phyloP scores from a whole-genome alignment of 176 grass and related monocot genomes.

The Aegilops tauschii region DNA sequence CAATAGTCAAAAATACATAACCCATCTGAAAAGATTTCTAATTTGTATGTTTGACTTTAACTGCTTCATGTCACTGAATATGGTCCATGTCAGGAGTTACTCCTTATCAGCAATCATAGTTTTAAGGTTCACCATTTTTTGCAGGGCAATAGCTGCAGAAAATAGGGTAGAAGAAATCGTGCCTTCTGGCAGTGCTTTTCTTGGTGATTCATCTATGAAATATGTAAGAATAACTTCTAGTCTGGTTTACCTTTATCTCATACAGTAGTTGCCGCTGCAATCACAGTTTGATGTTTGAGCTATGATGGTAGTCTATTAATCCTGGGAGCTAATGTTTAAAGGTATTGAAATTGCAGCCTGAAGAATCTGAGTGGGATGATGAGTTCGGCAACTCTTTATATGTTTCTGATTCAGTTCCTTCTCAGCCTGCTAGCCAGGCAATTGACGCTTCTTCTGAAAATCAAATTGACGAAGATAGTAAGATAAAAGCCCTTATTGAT shows the following conservation, averaged over 20 bases:
- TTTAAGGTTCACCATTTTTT: slow-evolving; percentile 31
- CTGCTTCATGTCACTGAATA: slow-evolving; percentile 17
- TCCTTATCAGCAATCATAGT: background rate
- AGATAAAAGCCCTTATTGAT: slow-evolving; percentile 90
- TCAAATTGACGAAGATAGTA: slow-evolving; percentile 93
- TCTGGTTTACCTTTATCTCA: background rate
- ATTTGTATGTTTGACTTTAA: slow-evolving; percentile 27
- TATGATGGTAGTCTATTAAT: background rate
- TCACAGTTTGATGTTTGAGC: slow-evolving; percentile 22
- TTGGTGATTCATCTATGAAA: slow-evolving; percentile 64
- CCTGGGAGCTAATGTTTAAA: slow-evolving; percentile 34
- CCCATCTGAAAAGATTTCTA: background rate
- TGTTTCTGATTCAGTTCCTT: slow-evolving; percentile 55
- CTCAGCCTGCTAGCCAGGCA: slow-evolving; percentile 53
- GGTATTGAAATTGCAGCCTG: slow-evolving; percentile 63
- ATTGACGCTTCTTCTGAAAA: slow-evolving; percentile 60
- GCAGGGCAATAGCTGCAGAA: slow-evolving; percentile 75
- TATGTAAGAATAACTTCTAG: slow-evolving; percentile 60
- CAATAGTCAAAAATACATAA: slow-evolving; percentile 5
- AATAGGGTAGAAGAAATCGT: slow-evolving; percentile 56
- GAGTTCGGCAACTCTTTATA: slow-evolving; percentile 94
- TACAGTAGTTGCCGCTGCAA: background rate
- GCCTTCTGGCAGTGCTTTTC: slow-evolving; percentile 43
- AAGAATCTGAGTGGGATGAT: slow-evolving; percentile 99
- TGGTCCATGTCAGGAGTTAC: slow-evolving; percentile 12